phyloP scores from a whole-genome alignment of 106 monocot genomes.

The Acorus gramineus region DNA sequence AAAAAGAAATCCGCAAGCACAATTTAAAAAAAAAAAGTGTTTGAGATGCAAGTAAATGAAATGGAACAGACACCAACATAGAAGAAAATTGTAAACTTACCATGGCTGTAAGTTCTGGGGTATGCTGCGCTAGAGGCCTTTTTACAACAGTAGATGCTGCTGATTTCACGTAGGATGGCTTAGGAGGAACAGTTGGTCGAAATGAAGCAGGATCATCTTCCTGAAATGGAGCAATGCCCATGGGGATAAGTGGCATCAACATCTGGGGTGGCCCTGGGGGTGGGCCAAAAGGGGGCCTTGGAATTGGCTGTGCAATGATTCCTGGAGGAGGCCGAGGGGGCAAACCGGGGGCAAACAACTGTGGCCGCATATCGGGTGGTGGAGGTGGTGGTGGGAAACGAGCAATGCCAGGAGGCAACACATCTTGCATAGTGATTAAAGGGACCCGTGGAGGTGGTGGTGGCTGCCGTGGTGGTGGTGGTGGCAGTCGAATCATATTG shows the following conservation, averaged over 20 bases:
- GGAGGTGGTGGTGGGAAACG: constrained; percentile 53
- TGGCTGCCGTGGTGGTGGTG: constrained; percentile 2
- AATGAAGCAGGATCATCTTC: constrained; percentile 29
- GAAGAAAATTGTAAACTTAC: constrained; percentile 22
- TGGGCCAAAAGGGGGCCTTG: constrained; percentile 36
- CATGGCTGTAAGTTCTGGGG: constrained; percentile 89
- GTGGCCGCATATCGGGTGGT: constrained; percentile 48
- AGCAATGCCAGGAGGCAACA: constrained; percentile 55
- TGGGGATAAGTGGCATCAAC: constrained; percentile 21
- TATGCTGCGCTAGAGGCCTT: constrained; percentile 93
- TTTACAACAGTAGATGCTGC: constrained; percentile 98
- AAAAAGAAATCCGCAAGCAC: too few species aligned
- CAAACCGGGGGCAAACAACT: constrained; percentile 29
- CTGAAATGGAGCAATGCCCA: constrained; percentile 19
- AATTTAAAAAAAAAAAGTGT: too few species aligned
- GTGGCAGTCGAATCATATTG: constrained; percentile 14
- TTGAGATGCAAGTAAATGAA: too few species aligned
- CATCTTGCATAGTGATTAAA: constrained; percentile 9
- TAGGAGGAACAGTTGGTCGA: constrained; percentile 42
- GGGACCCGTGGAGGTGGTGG: constrained; percentile 37
- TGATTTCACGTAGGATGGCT: constrained; percentile 94
- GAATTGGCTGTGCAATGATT: constrained; percentile 26
- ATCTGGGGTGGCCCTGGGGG: constrained; percentile 47
- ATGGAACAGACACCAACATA: too few species aligned
- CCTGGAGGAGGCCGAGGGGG: constrained; percentile 49